phyloP scores from a whole-genome alignment of 2,329 filamentous ascomycete species.

The Trichoderma sp. region DNA sequence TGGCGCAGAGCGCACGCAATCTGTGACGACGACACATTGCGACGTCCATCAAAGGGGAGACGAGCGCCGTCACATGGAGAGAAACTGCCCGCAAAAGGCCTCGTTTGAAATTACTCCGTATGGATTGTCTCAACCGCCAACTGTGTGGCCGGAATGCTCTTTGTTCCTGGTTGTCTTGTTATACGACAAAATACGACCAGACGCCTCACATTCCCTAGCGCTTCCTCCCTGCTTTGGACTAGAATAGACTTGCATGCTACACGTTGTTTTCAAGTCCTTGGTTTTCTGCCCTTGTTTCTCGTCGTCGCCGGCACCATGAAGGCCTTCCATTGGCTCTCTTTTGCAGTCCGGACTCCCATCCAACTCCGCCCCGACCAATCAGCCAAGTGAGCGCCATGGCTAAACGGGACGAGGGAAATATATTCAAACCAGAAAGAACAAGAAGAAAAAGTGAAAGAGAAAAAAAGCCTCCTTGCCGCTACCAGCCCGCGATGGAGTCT shows the following conservation, averaged over 20 bases:
- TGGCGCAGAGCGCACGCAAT: constrained; percentile 6
- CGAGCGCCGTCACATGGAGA: constrained; percentile 3
- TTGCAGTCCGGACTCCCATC: neutral
- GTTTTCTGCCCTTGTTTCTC: neutral
- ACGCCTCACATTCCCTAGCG: constrained; percentile 7
- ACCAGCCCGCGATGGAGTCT: constrained; percentile 5
- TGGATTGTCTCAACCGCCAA: constrained; percentile 5
- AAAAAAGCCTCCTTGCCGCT: constrained; percentile 1
- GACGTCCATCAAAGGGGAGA: neutral
- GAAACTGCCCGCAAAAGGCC: neutral
- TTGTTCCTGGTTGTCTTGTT: neutral
- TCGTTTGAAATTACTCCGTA: constrained; percentile 18
- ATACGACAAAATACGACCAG: constrained; percentile 13
- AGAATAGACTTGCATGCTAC: neutral
- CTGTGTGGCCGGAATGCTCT: constrained; percentile 5
- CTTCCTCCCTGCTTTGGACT: neutral
- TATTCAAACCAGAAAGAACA: neutral
- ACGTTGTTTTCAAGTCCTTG: neutral
- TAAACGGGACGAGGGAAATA: constrained; percentile 1
- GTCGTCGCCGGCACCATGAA: constrained; percentile 12
- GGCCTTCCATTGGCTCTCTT: neutral
- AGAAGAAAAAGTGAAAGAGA: neutral
- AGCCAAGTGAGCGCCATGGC: neutral
- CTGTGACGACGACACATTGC: constrained; percentile 11
- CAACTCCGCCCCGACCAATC: neutral